phyloP scores from a whole-genome alignment of 2,329 filamentous ascomycete species.

The Alternaria postmessia region DNA sequence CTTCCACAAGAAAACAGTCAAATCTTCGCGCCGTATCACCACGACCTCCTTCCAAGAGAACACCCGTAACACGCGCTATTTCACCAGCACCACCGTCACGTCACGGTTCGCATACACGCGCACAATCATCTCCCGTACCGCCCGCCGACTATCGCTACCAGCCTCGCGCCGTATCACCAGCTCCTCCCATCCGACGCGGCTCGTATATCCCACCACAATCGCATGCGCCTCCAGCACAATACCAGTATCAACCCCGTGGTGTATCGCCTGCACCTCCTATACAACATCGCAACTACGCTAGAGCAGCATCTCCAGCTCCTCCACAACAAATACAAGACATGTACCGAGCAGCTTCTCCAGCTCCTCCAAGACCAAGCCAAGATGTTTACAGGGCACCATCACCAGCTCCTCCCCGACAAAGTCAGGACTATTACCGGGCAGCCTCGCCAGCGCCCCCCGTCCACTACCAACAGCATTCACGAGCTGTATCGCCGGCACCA shows the following conservation, averaged over 20 bases:
- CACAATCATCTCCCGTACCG: conserved; percentile 41
- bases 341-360: conserved; percentile 35
- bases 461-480: conserved; percentile 38
- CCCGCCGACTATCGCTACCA: conserved; percentile 31
- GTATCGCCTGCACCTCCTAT: conserved; percentile 41
- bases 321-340: conserved; percentile 33
- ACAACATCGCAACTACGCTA: conserved; percentile 34
- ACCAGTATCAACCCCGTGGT: conserved; percentile 22
- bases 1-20: conserved; percentile 30
- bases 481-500: conserved; percentile 44
- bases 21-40: conserved; percentile 53
- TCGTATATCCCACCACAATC: conserved; percentile 36
- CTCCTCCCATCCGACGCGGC: conserved; percentile 35
- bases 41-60: conserved; percentile 43
- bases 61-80: conserved; percentile 45
- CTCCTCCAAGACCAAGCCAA: conserved; percentile 3
- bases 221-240: conserved; percentile 35
- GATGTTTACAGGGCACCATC: conserved; percentile 29
- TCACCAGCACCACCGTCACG: conserved; percentile 50
- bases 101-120: conserved; percentile 34
- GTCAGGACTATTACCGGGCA: conserved; percentile 18
- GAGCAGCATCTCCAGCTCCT: conserved; percentile 42
- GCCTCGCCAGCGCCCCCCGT: conserved; percentile 36
- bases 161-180: conserved; percentile 34
- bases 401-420: conserved; percentile 27